Conservation (phyloP, 2,329 filamentous ascomycete species). For the Stachybotrys echinatus region DNA sequence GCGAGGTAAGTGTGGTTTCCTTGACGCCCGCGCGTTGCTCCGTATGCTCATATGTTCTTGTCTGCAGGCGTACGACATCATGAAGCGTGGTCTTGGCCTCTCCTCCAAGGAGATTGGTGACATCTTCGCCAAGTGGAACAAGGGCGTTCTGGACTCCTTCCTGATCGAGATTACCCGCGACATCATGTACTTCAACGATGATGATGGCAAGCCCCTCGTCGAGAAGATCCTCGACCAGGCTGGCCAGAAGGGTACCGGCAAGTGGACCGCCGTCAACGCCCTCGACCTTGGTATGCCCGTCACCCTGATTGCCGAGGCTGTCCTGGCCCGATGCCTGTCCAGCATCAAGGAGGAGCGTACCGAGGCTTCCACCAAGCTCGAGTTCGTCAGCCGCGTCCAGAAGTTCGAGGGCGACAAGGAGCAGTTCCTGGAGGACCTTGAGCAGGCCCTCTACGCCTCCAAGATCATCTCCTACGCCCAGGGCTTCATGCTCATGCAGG, state of each 20-base stretch:
- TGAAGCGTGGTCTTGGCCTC: conserved; percentile 95
- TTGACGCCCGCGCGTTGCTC: neutral
- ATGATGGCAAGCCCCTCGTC: conserved; percentile 82
- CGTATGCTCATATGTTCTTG: conserved; percentile 12
- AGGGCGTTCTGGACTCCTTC: conserved; percentile 97
- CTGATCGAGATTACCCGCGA: conserved; percentile 98
- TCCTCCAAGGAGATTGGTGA: conserved; percentile 93
- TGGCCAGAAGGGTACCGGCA: conserved; percentile 98
- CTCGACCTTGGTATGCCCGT: conserved; percentile 98
- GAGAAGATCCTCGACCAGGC: conserved; percentile 99
- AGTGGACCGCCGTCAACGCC: conserved; percentile 99
- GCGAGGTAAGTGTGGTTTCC: conserved; percentile 62
- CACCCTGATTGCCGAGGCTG: conserved; percentile 94
- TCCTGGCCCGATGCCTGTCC: conserved; percentile 90
- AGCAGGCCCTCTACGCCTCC: conserved; percentile 97
- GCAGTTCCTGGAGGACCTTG: conserved; percentile 92
- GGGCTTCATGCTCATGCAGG: conserved; percentile 99
- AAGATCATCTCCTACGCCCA: conserved; percentile 99
- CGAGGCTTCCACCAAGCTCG: conserved; percentile 73
- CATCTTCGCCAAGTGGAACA: conserved; percentile 95
- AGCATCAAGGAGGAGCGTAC: conserved; percentile 90
- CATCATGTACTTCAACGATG: conserved; percentile 97
- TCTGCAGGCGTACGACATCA: conserved; percentile 95
- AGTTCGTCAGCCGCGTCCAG: conserved; percentile 68
- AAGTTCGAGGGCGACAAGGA: conserved; percentile 84